Evolutionary conservation across 805 yeast species (phyloP), one percentile per base, ranked within the genome.

Genomic region (Spathaspora hagerdaliae): DNA sequence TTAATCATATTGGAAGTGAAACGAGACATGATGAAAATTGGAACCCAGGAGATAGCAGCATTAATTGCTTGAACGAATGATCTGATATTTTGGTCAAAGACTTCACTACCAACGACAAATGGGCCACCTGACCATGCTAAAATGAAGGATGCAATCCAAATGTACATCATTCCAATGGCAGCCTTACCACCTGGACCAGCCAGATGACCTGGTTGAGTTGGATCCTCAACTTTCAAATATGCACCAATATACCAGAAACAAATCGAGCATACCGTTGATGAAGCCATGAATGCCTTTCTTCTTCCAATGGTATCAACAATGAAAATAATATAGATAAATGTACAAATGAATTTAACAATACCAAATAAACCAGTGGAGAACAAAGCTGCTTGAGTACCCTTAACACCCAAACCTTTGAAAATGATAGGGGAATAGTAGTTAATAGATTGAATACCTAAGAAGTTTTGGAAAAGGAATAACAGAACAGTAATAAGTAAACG

Each of bases 81-180:
- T 42, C 74, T 54, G 50, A 69, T 65, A 44, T 68, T 67, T 50
- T 66, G 71, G 54, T 67, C 72, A 49, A 66, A 69, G 5, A 68
- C 63, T 48, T 69, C 74, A 37, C 64, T 49, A 3, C 73, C 73
- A 34, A 67, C 65, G 19, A 69, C 71, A 51, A 64, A 69, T 6
- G 73, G 74, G 15, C 71, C 71, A 1, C 69, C 71, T 6, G 69
- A 63, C 73, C 73, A 68, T 6, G 71, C 71, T 35, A 61, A 55
- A 19, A 68, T 68, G 42, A 68, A 69, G 3, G 70, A 63, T 6
- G 71, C 73, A 27, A 68, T 65, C 73, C 73, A 69, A 34, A 69
- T 54, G 51, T 68, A 69, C 71, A 69, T 67, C 61, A 66, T 55
- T n/a, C 55, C 70, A 45, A 67, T 63, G 14, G 72, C 72, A 8